Evolutionary conservation across 352 stramenopile species (phyloP), one percentile per base, ranked within the genome.

Genomic region (Globisporangium okanoganense): DNA sequence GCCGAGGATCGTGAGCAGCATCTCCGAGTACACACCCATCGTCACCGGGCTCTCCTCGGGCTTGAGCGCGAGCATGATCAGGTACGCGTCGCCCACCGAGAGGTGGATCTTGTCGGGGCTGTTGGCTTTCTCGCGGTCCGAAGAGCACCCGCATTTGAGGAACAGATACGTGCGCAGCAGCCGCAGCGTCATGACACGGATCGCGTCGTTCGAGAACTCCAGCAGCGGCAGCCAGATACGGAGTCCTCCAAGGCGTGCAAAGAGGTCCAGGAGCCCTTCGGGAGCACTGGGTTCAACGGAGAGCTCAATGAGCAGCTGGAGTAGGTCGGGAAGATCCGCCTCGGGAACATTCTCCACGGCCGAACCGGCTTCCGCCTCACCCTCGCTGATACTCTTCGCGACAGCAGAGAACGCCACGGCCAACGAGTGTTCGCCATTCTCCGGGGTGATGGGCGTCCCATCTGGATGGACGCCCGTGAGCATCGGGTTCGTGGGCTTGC

Each of bases 61-160:
- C 50, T 94, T 89, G 22, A 94, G 55, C 0, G 85, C 83, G 60
- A 88, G 74, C 72, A 92, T 84, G 31, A 94, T 92, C 66, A 94
- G 72, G 57, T 90, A 89, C 9, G 84, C 74, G 55, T 94, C 85
- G 2, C 81, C 79, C 5, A 90, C 73, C 0, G 85, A 94, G 48
- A 94, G 73, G 24, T 90, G 80, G 20, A 87, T 79, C 65, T 89
- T 90, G n/a, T 90, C 82, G 8, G 75, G 58, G 22, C 70, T 86
- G 45, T 77, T 88, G 2, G 76, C 72, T 52, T 79, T 83, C n/a
- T 92, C 82, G 14, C 68, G 69, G 22, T 89, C 79, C 69, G 82
- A 69, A 31, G 58, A 75, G 51, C 80, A 90, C 20, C 86, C 78
- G 48, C 82, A 92, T 55, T 92, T 90, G 20, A 92, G 66, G 36